Evolutionary conservation across 768 basidiomycete species (phyloP).

Genomic region (Botryobasidium botryosum): DNA sequence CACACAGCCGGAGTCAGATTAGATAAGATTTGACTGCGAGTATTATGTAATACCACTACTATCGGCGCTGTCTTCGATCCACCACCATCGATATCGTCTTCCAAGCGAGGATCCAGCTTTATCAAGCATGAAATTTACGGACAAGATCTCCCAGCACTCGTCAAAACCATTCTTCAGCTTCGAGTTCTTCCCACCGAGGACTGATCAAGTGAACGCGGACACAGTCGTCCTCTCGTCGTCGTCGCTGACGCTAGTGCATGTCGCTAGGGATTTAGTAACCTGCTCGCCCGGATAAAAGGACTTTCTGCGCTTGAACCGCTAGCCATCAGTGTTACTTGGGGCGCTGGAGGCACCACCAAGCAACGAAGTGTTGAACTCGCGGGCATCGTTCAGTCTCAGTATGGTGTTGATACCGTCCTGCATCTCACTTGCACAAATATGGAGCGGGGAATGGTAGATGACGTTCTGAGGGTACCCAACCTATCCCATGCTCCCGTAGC

Average conservation of each 20-base stretch:
- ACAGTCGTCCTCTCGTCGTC: slow-evolving; percentile 3
- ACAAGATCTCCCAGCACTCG: slow-evolving; percentile 37
- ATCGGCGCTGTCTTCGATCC: no score
- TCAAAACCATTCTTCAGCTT: slow-evolving; percentile 72
- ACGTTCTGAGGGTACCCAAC: slow-evolving; percentile 53
- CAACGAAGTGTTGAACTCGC: slow-evolving; percentile 81
- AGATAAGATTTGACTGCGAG: no score
- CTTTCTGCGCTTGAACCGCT: slow-evolving; percentile 61
- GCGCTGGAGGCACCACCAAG: slow-evolving; percentile 85
- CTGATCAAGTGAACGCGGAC: slow-evolving; percentile 45
- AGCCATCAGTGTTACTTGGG: slow-evolving; percentile 92
- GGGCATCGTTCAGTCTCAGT: slow-evolving; percentile 48
- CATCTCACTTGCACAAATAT: slow-evolving; percentile 98
- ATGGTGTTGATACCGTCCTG: slow-evolving; percentile 72
- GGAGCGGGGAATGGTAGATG: slow-evolving; percentile 73
- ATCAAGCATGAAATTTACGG: slow-evolving; percentile 52
- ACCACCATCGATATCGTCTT: no score
- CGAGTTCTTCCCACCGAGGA: slow-evolving; percentile 95
- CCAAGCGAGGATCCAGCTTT: no score
- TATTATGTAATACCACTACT: no score
- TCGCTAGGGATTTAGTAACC: slow-evolving; percentile 76
- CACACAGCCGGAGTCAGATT: no score
- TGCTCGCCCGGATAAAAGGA: slow-evolving; percentile 72
- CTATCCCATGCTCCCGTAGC: background rate
- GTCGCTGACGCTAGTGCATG: background rate